phyloP scores from a whole-genome alignment of 179 eudicot species.

The Drosera spatulata region DNA sequence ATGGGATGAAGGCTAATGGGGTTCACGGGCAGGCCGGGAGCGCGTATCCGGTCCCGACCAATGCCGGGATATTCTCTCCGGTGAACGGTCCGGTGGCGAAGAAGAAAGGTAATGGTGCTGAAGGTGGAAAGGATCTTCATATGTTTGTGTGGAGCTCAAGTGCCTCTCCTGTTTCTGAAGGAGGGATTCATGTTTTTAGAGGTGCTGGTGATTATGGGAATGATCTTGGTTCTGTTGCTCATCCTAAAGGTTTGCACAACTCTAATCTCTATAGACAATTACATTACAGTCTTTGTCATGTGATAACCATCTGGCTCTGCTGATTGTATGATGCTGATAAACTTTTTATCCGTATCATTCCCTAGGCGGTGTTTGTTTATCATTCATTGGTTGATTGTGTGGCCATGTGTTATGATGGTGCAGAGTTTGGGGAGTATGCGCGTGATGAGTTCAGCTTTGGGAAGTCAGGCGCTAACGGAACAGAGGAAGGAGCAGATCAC shows the following conservation, averaged over 20 bases:
- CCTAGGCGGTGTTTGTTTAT: too few species aligned
- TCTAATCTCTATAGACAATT: too few species aligned
- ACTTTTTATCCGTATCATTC: too few species aligned
- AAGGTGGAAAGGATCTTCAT: constrained; percentile 69
- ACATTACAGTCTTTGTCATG: too few species aligned
- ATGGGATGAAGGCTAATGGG: constrained; percentile 21
- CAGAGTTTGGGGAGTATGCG: constrained; percentile 62
- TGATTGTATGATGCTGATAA: too few species aligned
- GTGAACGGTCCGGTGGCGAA: constrained; percentile 25
- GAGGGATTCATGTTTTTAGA: constrained; percentile 8
- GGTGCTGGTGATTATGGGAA: constrained; percentile 7
- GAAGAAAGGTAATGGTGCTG: constrained; percentile 22
- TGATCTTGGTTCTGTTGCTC: too few species aligned
- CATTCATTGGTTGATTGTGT: too few species aligned
- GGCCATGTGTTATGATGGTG: neutral
- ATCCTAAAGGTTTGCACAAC: too few species aligned
- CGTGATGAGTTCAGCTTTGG: constrained; percentile 72
- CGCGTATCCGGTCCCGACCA: constrained; percentile 58
- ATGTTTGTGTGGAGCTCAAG: constrained; percentile 98
- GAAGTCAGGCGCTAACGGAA: constrained; percentile 23
- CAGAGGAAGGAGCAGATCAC: constrained; percentile 42
- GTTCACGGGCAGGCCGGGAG: constrained; percentile 15
- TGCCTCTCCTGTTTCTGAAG: constrained; percentile 57
- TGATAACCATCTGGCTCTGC: too few species aligned
- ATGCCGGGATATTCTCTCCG: constrained; percentile 66